phyloP scores from a whole-genome alignment of 768 basidiomycete genomes.

The Lentinula aciculospora region DNA sequence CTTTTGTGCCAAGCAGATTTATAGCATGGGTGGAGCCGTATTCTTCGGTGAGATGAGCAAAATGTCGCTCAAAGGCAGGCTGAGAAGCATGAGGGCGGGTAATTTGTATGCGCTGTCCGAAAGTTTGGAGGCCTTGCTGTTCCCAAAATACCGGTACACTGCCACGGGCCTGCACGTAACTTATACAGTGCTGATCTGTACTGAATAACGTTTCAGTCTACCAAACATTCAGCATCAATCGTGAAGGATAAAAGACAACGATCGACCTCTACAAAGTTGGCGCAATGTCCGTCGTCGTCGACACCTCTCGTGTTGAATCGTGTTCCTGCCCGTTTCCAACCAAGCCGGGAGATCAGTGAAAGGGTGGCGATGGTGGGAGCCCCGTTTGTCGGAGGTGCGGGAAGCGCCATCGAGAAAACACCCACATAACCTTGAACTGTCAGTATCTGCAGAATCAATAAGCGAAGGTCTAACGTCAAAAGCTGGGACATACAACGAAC shows the following conservation, averaged over 20 bases:
- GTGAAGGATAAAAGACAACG: slow-evolving; percentile 5
- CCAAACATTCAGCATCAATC: slow-evolving; percentile 12
- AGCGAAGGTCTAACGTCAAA: slow-evolving; percentile 7
- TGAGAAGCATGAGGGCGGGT: slow-evolving; percentile 94
- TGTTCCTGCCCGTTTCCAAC: slow-evolving; percentile 95
- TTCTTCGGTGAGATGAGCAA: slow-evolving; percentile 78
- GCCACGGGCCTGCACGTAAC: slow-evolving; percentile 91
- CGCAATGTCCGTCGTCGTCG: slow-evolving; percentile 91
- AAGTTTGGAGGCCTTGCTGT: slow-evolving; percentile 92
- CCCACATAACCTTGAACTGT: slow-evolving; percentile 95
- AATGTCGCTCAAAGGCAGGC: slow-evolving; percentile 95
- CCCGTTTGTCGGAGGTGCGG: slow-evolving; percentile 71
- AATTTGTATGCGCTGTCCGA: slow-evolving; percentile 91
- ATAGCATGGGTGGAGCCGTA: slow-evolving; percentile 84
- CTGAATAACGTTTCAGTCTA: slow-evolving; percentile 90
- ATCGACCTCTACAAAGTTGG: slow-evolving; percentile 92
- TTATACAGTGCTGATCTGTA: slow-evolving; percentile 82
- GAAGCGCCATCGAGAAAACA: slow-evolving; percentile 70
- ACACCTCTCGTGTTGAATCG: slow-evolving; percentile 96
- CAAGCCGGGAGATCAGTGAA: slow-evolving; percentile 79
- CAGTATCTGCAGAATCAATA: slow-evolving; percentile 52
- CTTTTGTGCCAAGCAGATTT: slow-evolving; percentile 88
- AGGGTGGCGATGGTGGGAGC: slow-evolving; percentile 68
- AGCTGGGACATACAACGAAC: slow-evolving; percentile 60
- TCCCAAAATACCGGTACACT: slow-evolving; percentile 99